phyloP scores from a whole-genome alignment of 805 yeast species.

The Alloascoidea africana region DNA sequence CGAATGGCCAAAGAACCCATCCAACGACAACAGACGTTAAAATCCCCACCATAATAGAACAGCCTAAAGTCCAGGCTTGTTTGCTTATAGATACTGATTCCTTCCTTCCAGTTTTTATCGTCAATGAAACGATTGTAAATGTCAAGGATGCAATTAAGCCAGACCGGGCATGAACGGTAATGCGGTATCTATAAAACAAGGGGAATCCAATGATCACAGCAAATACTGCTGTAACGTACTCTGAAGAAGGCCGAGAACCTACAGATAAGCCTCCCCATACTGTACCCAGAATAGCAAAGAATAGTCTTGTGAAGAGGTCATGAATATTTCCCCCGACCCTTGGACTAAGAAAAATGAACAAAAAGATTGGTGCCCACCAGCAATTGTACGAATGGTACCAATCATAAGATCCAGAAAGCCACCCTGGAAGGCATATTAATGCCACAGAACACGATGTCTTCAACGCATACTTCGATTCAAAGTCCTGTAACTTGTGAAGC shows the following conservation, averaged over 20 bases:
- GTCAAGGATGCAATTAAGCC: slow-evolving; percentile 24
- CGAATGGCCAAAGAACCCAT: slow-evolving; percentile 34
- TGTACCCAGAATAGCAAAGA: slow-evolving; percentile 23
- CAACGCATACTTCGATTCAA: slow-evolving; percentile 27
- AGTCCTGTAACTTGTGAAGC: slow-evolving; percentile 18
- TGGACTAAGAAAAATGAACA: slow-evolving; percentile 25
- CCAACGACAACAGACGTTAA: slow-evolving; percentile 21
- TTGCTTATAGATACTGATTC: slow-evolving; percentile 18
- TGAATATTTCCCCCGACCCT: slow-evolving; percentile 16
- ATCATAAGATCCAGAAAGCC: slow-evolving; percentile 21
- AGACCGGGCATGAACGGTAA: slow-evolving; percentile 26
- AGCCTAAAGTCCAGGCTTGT: slow-evolving; percentile 23
- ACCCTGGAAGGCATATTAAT: slow-evolving; percentile 26
- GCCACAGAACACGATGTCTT: slow-evolving; percentile 22
- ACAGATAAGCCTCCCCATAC: slow-evolving; percentile 34
- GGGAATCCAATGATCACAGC: slow-evolving; percentile 21
- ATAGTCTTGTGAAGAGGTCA: slow-evolving; percentile 17
- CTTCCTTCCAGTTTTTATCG: slow-evolving; percentile 9
- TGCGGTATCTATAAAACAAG: slow-evolving; percentile 19
- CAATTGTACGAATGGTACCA: slow-evolving; percentile 30
- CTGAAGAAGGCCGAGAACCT: slow-evolving; percentile 22
- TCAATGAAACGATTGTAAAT: slow-evolving; percentile 24
- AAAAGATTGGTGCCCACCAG: slow-evolving; percentile 26
- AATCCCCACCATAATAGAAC: slow-evolving; percentile 24
- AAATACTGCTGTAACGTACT: slow-evolving; percentile 25